Conservation (phyloP, 352 stramenopile species). For the Globisporangium viniferum region DNA sequence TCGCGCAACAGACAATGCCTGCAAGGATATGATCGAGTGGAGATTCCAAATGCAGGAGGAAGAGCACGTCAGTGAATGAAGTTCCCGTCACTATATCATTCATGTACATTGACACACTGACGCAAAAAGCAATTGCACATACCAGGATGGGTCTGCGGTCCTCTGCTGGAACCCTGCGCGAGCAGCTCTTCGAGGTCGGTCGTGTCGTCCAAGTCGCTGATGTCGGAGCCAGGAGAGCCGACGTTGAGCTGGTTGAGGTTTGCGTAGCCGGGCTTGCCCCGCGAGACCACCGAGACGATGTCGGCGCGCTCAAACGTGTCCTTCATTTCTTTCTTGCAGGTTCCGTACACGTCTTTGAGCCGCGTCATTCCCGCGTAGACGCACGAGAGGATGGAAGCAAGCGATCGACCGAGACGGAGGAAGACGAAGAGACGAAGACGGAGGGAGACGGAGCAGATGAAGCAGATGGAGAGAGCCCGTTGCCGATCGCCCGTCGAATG, state of each 20-base stretch:
- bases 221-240: conserved; percentile 67
- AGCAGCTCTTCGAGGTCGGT: conserved; percentile 78
- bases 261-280: conserved; percentile 72
- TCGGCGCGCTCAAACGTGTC: conserved; percentile 65
- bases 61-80: background rate
- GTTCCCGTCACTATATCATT: background rate
- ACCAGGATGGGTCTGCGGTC: conserved; percentile 71
- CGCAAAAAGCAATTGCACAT: background rate
- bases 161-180: conserved; percentile 65
- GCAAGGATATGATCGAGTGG: background rate
- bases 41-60: background rate
- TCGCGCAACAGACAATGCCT: conserved; percentile 75
- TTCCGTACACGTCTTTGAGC: conserved; percentile 77
- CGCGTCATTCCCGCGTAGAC: conserved; percentile 37
- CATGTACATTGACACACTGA: background rate
- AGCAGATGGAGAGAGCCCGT: background rate
- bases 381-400: background rate
- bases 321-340: conserved; percentile 77
- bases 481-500: conserved; percentile 5
- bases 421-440: background rate
- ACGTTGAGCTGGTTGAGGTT: conserved; percentile 84
- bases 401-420: conserved; percentile 1
- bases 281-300: conserved; percentile 63
- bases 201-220: conserved; percentile 78
- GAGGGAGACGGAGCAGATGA: background rate